Evolutionary conservation across 176 grass and related monocot species (phyloP).

Genomic region (Chloris gayana): DNA sequence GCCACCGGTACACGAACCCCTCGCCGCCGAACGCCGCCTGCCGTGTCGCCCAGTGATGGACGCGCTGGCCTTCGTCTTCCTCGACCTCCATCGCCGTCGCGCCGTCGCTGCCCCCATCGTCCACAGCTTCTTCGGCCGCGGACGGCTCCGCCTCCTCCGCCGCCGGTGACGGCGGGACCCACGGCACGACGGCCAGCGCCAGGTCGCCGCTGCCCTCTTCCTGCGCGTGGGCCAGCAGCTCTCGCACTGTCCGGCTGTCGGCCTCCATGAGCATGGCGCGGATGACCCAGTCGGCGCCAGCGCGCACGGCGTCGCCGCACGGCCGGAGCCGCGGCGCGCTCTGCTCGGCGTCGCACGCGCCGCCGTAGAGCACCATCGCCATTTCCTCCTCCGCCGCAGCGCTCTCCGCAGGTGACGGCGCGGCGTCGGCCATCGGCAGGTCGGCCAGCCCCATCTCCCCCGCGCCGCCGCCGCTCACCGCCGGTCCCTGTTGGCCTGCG

Average conservation of each 20-base stretch:
- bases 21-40: not conserved
- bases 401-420: not conserved
- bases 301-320: not conserved
- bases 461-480: not conserved
- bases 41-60: not conserved
- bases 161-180: not conserved
- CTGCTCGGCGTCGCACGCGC: not conserved
- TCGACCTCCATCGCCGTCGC: slow-evolving; percentile 49
- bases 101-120: not conserved
- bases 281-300: slow-evolving; percentile 15
- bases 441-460: not conserved
- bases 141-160: not conserved
- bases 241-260: slow-evolving; percentile 39
- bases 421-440: slow-evolving; percentile 29
- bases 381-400: not conserved
- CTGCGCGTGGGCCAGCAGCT: not conserved
- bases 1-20: slow-evolving; percentile 32
- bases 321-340: not conserved
- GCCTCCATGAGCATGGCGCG: slow-evolving; percentile 40
- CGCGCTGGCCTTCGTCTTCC: not conserved
- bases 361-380: slow-evolving; percentile 20
- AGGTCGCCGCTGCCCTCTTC: slow-evolving; percentile 7
- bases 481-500: not conserved
- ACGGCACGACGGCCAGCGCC: slow-evolving; percentile 44
- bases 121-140: not conserved